Evolutionary conservation across 768 basidiomycete genomes (phyloP), one percentile per base, ranked within the genome.

Genomic region (Boletus eberwhitei): DNA sequence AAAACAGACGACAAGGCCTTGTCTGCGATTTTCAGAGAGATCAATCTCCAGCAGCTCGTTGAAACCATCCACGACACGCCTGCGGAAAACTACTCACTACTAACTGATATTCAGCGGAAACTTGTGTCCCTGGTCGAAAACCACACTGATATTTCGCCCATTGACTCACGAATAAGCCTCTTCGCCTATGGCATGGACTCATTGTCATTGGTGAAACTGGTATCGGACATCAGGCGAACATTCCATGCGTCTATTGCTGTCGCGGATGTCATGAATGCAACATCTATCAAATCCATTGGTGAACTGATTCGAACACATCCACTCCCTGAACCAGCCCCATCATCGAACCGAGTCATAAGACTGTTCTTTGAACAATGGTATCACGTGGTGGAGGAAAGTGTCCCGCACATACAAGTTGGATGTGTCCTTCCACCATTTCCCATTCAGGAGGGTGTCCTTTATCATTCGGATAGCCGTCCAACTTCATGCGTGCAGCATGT

Each of bases 361-460:
- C 34, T 26, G 17, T 67, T 65, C 47, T 67, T 57, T 14, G 52
- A 63, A 19, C 29, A 51, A 21, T 65, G 64, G 64, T 44, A 56
- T 34, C 52, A 42, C 13, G 52, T 57, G 39, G 58, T 51, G 5
- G 17, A 48, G 43, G 40, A 57, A 41, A 50, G 41, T 32, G 13
- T 55, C 14, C 46, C 56, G 2, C 50, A 40, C 13, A 13, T 49
- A 6, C 52, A 47, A 16, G 42, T 69, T 9, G 56, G 42, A 35
- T 51, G 45, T 13, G 57, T 71, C 50, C 75, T 77, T 22, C 78
- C 79, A 19, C 67, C 79, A 29, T 77, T 79, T 49, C 67, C 77
- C 19, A 67, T 79, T 14, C 79, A 80, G 54, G 77, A 78, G 63
- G 79, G 79, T 21, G 73, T 80, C 17, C 60, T 80, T 47, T 72